phyloP scores from a whole-genome alignment of 1,139 yeast species.

The Geotrichum citri-aurantii region DNA sequence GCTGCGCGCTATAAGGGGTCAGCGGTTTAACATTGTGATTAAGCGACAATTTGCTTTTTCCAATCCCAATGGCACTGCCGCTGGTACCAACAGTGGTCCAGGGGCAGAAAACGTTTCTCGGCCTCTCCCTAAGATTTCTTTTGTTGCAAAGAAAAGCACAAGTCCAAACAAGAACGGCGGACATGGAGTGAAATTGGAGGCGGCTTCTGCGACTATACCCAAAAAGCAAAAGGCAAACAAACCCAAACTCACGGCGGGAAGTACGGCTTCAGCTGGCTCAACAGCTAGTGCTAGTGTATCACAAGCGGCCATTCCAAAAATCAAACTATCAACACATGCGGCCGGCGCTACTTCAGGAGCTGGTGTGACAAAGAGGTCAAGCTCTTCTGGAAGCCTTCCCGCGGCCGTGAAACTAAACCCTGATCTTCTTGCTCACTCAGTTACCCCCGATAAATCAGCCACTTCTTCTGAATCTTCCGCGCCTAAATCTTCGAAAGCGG shows the following conservation, averaged over 20 bases:
- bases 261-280: neutral
- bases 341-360: neutral
- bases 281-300: neutral
- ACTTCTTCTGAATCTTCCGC: conserved; percentile 4
- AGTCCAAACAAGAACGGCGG: conserved; percentile 1
- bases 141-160: conserved; percentile 12
- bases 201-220: neutral
- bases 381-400: neutral
- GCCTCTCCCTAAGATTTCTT: conserved; percentile 16
- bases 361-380: conserved; percentile 2
- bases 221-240: conserved; percentile 3
- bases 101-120: neutral
- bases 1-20: conserved; percentile 51
- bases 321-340: conserved; percentile 2
- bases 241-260: neutral
- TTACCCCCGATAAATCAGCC: neutral
- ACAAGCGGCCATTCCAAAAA: neutral
- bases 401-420: neutral
- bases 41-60: conserved; percentile 10
- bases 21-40: conserved; percentile 43
- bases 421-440: neutral
- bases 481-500: conserved; percentile 4
- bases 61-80: neutral
- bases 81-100: neutral
- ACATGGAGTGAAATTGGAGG: neutral